Evolutionary conservation across 441 rosid genomes (phyloP).

Genomic region (Monsonia emarginata): DNA sequence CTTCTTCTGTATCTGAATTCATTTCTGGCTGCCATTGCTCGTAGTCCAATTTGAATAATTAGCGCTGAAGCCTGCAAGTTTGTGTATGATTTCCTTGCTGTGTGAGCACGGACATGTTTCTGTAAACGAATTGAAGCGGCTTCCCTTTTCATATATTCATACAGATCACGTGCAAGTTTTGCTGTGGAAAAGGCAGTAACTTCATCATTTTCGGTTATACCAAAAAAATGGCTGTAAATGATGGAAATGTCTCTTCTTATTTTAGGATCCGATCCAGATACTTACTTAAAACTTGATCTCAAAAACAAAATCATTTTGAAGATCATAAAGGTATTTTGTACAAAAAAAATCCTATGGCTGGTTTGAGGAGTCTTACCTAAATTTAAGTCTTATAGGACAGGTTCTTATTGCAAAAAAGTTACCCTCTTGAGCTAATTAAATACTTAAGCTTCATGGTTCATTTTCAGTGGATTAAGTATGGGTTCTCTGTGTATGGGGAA

Average conservation of each 20-base stretch:
- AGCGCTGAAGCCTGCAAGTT: conserved; percentile 48
- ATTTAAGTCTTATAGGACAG: too few relatives aligned
- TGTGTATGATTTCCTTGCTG: conserved; percentile 56
- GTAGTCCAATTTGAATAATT: conserved; percentile 73
- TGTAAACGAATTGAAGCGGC: conserved; percentile 86
- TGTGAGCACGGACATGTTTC: conserved; percentile 62
- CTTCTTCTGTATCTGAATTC: conserved; percentile 42
- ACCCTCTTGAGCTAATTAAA: background rate
- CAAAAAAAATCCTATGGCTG: too few relatives aligned
- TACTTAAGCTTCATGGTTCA: background rate
- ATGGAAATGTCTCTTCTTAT: background rate
- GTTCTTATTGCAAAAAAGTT: background rate
- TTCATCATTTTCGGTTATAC: background rate
- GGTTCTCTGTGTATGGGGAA: background rate
- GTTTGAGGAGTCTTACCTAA: too few relatives aligned
- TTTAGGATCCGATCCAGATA: background rate
- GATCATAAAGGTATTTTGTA: background rate
- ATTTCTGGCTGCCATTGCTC: conserved; percentile 79
- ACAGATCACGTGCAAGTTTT: conserved; percentile 68
- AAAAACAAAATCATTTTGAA: too few relatives aligned
- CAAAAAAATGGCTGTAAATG: background rate
- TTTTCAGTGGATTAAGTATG: background rate
- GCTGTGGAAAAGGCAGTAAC: conserved; percentile 34
- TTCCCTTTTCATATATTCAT: conserved; percentile 63
- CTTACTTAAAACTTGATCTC: background rate